These are phyloP conservation scores for Backusella macrospora DNA, from an alignment of 192 early-diverging fungal species.

Conservation along the genomic window DNA sequence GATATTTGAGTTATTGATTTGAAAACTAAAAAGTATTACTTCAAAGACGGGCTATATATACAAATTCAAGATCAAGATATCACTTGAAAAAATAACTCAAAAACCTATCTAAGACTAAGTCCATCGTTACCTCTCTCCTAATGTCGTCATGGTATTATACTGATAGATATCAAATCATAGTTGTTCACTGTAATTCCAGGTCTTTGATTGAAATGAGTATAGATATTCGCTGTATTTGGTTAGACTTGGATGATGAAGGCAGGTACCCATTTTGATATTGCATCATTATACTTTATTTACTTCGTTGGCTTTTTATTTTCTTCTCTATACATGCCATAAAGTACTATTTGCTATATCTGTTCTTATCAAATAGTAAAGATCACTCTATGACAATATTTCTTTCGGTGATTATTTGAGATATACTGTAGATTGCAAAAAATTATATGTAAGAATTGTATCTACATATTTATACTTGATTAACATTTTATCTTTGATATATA, in stretches of 20 bases:
- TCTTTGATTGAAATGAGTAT: neutral
- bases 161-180: neutral
- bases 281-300: constrained; percentile 1
- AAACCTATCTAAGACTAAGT: neutral
- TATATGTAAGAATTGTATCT: neutral
- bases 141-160: constrained; percentile 2
- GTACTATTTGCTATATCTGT: neutral
- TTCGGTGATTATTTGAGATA: neutral
- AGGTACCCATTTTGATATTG: neutral
- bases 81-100: neutral
- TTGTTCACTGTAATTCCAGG: neutral
- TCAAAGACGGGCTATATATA: neutral
- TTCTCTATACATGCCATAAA: neutral
- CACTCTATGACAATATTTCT: neutral
- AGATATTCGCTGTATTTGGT: constrained; percentile 1
- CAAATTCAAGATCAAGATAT: neutral
- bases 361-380: neutral
- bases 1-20: neutral
- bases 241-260: neutral
- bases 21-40: neutral
- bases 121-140: neutral
- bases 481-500: neutral
- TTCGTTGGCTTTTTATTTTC: neutral
- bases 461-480: neutral
- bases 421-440: neutral